Evolutionary conservation across 192 early-diverging fungal genomes (phyloP), one percentile per base, ranked within the genome.

Genomic region (Backusella liffmaniae): DNA sequence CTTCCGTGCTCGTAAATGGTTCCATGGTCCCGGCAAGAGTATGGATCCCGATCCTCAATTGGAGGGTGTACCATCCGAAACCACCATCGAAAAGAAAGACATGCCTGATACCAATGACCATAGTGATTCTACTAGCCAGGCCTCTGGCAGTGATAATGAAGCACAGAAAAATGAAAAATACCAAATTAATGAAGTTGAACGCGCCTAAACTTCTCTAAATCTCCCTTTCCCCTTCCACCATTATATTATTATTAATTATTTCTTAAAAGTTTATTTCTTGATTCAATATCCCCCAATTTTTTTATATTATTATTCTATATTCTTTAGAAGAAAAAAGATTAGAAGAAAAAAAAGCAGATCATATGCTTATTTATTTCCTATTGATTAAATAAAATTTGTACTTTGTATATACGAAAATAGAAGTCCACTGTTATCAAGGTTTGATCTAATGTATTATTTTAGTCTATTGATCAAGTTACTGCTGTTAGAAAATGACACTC

Each of bases 1-100:
- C 1, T 68, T 84, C 66, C 78, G 83, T 80, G 85, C 82, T 2
- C 72, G 83, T 5, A 73, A 86, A 32, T 86, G 83, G 80, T 86
- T 86, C 75, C 84, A 41, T 5, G 78, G 78, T 18, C 78, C 78
- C 12, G 66, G 46, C 6, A 76, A 70, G 29, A 67, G 62, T 16
- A n/a, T 39, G 32, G 67, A 76, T n/a, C 2, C 15, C 37, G 75
- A 76, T 59, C 3, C 29, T 26, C 35, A 26, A 16, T 39, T 76
- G 35, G 67, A 76, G 6, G 75, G 67, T 23, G 39, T 39, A n/a
- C 39, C 46, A 10, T 26, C 66, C 18, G 66, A 35, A 35, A 18
- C 8, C 21, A 13, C n/a, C 5, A 1, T 41, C 4, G 67, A 69
- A 39, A 37, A 69, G 37, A 35, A 39, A 3, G 2, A n/a, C 9